Base-by-base conservation (phyloP, 2,329 filamentous ascomycete species). In the Dactylella cylindrospora region DNA sequence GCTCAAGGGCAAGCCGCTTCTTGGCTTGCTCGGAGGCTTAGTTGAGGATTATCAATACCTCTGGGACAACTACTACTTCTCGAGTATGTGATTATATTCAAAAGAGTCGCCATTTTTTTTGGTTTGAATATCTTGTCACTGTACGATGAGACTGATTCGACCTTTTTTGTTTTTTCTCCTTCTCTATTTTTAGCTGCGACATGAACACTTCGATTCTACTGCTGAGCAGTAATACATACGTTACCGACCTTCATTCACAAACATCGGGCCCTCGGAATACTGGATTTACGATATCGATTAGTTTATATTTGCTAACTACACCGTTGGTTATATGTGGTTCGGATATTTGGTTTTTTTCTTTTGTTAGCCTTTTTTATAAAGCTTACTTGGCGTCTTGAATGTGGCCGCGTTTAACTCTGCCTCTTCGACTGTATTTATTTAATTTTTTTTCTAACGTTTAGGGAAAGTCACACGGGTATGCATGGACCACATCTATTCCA, bases 11-110 rank as follows among this genome's bases (percentile, higher is more conserved):
- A 85, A 84, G 70, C 84, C 86, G 46, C 78, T 95, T 73, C 81
- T 94, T 39, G 84, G 86, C 66, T 81, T 98, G 71, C 78, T 95
- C 19, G 86, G 84, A 6, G 88, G 87, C 54, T 85, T 98, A 38
- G 74, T 97, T 65, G 90, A 96, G 71, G 93, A 98, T 72, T 98
- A 98, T 72, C 88, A 95, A 73, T 97, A 94, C 72, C 78, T 98
- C 25, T 98, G 93, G 93, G 90, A 96, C 74, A 90, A 94, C 69
- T 97, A 96, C 73, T 94, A 97, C 74, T 98, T 97, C 73, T 79
- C 82, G 13, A 85, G 59, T 64, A 64, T 55, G 59, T 64, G 50
- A 57, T 52, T 46, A 31, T 36, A 39, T 44, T 43, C 36, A 53
- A 53, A 17, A 51, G 52, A 51, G 52, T 12, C 38, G 25, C 39